These are phyloP conservation scores for Penicillium sp. DNA, from an alignment of 2,329 filamentous ascomycete genomes.

Conservation along the genomic window DNA sequence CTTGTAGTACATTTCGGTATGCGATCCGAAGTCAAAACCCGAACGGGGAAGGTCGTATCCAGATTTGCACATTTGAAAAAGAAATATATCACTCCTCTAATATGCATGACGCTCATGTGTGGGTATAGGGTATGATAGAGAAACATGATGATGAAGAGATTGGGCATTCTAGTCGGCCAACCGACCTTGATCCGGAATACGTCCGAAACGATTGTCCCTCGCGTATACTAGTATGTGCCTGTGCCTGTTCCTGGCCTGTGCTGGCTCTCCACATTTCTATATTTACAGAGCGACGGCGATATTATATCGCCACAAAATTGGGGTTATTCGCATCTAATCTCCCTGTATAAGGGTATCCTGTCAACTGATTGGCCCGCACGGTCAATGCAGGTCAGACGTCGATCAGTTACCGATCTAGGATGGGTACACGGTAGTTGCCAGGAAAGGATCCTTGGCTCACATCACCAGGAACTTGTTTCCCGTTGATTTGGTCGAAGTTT, in stretches of 20 bases:
- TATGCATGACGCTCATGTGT: too few species aligned
- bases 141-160: too few species aligned
- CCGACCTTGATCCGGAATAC: background rate
- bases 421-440: background rate
- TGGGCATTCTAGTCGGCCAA: background rate
- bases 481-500: background rate
- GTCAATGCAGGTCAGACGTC: background rate
- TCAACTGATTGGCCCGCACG: background rate
- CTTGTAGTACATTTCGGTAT: too few species aligned
- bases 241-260: background rate
- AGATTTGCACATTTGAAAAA: too few species aligned
- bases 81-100: too few species aligned
- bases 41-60: too few species aligned
- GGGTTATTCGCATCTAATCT: too few species aligned
- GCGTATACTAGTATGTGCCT: background rate
- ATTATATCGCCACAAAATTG: too few species aligned
- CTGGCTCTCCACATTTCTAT: background rate
- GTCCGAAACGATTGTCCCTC: background rate
- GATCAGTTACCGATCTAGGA: background rate
- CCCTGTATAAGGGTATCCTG: too few species aligned
- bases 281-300: too few species aligned
- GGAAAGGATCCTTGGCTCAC: background rate
- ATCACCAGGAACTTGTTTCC: background rate
- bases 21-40: too few species aligned
- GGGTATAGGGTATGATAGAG: too few species aligned